Base-by-base conservation (phyloP, 202 grass and related monocot species). In the Digitaria exilis region DNA sequence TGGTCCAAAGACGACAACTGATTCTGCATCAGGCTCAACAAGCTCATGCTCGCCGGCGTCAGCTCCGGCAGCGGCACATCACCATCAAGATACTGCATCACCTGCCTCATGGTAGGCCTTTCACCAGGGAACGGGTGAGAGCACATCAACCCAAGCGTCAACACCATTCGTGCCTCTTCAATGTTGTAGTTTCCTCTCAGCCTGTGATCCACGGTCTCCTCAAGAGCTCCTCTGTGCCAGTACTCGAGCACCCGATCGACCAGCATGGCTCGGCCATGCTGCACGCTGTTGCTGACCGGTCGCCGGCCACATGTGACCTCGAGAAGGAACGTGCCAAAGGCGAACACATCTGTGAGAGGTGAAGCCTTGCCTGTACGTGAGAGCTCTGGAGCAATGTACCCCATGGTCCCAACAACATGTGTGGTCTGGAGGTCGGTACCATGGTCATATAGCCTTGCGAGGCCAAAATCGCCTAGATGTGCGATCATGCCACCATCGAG, bases 61-160 rank as follows among this genome's bases (percentile, higher is more conserved):
- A 88, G 34, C 37, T 92, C 83, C 43, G 90, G 90, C 2, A 88
- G 69, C 7, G 83, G 69, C 28, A 5, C n/a, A 2, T 76, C 74
- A 4, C 90, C 86, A 1, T 88, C 86, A 10, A 92, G 80, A 79
- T 83, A 88, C 55, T 86, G 79, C 79, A 86, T 64, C 9, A 86
- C 79, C 8, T 83, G 86, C 1, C 83, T 55, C 90, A 84, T 88
- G 61, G 18, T 22, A 0, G 90, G 90, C 74, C 90, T 62, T 0
- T 18, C 29, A 0, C 44, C 0, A 0, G 86, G 59, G 50, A 86
- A 74, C 7, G 59, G 84, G 69, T 81, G 69, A 1, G 77, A 81
- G 37, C 84, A 81, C 60, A 81, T 21, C 6, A 86, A n/a, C 48
- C 77, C 84, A 1, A 81, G 84, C 49, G 25, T 86, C 1, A 92